phyloP scores from a whole-genome alignment of 2,329 filamentous ascomycete genomes.

The Pseudonectria foliicola region DNA sequence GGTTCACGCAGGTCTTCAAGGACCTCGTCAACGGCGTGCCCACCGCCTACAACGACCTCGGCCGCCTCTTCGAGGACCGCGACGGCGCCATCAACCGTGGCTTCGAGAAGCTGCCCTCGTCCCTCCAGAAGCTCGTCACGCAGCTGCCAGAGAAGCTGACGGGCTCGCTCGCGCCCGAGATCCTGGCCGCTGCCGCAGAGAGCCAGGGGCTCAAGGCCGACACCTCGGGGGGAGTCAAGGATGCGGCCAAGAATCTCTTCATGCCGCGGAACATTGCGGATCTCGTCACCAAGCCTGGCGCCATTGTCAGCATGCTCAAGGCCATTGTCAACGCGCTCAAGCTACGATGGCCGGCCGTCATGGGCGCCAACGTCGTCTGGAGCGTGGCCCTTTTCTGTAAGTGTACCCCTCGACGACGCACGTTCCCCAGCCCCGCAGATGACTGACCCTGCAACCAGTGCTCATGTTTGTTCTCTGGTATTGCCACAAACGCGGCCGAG shows the following conservation, averaged over 20 bases:
- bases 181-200: slow-evolving; percentile 72
- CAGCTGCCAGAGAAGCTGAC: slow-evolving; percentile 78
- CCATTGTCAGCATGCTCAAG: slow-evolving; percentile 73
- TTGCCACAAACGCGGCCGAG: slow-evolving; percentile 88
- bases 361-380: slow-evolving; percentile 88
- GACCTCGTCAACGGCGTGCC: slow-evolving; percentile 89
- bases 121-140: slow-evolving; percentile 80
- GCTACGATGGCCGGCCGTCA: slow-evolving; percentile 79
- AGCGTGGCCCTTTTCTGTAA: slow-evolving; percentile 80
- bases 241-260: slow-evolving; percentile 58
- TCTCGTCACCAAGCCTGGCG: slow-evolving; percentile 78
- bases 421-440: slow-evolving; percentile 1
- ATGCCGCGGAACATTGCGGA: slow-evolving; percentile 68
- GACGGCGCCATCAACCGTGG: slow-evolving; percentile 52
- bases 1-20: slow-evolving; percentile 85
- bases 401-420: slow-evolving; percentile 22
- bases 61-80: slow-evolving; percentile 50
- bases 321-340: slow-evolving; percentile 89
- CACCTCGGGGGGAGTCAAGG: slow-evolving; percentile 50
- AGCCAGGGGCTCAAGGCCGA: slow-evolving; percentile 57
- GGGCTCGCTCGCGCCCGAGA: slow-evolving; percentile 66
- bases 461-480: slow-evolving; percentile 96
- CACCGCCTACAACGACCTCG: slow-evolving; percentile 88
- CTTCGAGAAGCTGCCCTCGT: slow-evolving; percentile 64
- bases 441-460: slow-evolving; percentile 42